Conservation (phyloP, 2,329 filamentous ascomycete species). For the Colletotrichum sp. region DNA sequence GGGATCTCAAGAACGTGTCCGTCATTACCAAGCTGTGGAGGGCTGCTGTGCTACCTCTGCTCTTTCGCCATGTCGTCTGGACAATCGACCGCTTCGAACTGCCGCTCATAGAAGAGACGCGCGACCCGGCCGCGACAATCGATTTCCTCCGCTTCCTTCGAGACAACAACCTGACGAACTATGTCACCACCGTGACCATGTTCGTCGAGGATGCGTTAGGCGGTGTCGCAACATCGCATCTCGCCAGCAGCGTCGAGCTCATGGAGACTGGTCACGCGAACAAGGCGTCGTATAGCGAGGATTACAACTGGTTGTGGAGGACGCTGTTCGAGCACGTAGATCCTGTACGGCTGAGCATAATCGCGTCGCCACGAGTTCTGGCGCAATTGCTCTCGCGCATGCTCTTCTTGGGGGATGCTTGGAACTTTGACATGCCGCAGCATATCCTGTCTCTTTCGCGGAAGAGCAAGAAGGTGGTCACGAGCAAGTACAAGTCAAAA, state of each 20-base stretch:
- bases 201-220: constrained; percentile 32
- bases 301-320: constrained; percentile 58
- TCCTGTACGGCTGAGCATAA: constrained; percentile 58
- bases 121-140: constrained; percentile 28
- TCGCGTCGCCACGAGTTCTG: constrained; percentile 67
- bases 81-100: constrained; percentile 35
- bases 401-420: constrained; percentile 62
- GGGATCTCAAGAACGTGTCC: constrained; percentile 61
- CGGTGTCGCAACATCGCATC: not conserved
- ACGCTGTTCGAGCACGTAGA: constrained; percentile 59
- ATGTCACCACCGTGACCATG: constrained; percentile 47
- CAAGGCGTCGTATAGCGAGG: constrained; percentile 14
- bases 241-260: constrained; percentile 4
- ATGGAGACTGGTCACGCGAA: constrained; percentile 10
- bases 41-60: constrained; percentile 51
- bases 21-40: constrained; percentile 60
- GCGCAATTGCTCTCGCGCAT: constrained; percentile 63
- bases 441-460: constrained; percentile 62
- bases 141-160: constrained; percentile 45
- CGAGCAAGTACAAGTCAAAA: not conserved
- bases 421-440: constrained; percentile 67
- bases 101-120: constrained; percentile 25
- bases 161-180: constrained; percentile 39
- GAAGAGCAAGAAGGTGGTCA: constrained; percentile 1
- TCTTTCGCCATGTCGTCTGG: constrained; percentile 64